phyloP scores from a whole-genome alignment of 2,329 filamentous ascomycete genomes.

The Pestalotiopsis sp. region DNA sequence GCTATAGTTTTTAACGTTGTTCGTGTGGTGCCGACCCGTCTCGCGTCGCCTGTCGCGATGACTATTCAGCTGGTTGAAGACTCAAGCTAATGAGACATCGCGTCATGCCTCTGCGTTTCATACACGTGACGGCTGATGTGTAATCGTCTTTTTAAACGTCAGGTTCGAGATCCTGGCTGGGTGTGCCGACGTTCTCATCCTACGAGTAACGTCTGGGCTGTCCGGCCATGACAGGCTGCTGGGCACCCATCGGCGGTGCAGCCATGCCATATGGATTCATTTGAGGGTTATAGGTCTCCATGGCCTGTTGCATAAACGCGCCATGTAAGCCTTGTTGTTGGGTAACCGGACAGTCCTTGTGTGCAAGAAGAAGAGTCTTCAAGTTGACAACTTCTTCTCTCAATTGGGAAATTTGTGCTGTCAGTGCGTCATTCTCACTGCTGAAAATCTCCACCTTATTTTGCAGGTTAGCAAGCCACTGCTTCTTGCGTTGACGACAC shows the following conservation, averaged over 20 bases:
- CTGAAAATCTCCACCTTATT: slow-evolving; percentile 93
- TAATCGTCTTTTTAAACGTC: not conserved
- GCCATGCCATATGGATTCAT: slow-evolving; percentile 65
- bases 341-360: slow-evolving; percentile 94
- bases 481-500: slow-evolving; percentile 97
- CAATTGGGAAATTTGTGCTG: slow-evolving; percentile 79
- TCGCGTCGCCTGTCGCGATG: too few relatives aligned
- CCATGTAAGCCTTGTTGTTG: slow-evolving; percentile 77
- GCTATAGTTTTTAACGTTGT: not conserved
- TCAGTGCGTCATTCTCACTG: slow-evolving; percentile 86
- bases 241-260: slow-evolving; percentile 44
- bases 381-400: slow-evolving; percentile 93
- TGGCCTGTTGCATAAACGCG: slow-evolving; percentile 57
- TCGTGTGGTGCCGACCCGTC: not conserved
- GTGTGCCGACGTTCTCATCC: slow-evolving; percentile 25
- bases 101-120: not conserved
- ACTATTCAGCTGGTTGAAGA: not conserved
- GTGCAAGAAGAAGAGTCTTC: slow-evolving; percentile 88
- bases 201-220: slow-evolving; percentile 45
- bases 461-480: slow-evolving; percentile 95
- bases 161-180: slow-evolving; percentile 13
- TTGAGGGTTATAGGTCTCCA: slow-evolving; percentile 57
- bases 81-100: not conserved
- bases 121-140: not conserved
- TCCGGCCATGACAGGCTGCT: slow-evolving; percentile 58